Evolutionary conservation across 2,329 filamentous ascomycete genomes (phyloP).

Genomic region (Sarocladium oryzae): DNA sequence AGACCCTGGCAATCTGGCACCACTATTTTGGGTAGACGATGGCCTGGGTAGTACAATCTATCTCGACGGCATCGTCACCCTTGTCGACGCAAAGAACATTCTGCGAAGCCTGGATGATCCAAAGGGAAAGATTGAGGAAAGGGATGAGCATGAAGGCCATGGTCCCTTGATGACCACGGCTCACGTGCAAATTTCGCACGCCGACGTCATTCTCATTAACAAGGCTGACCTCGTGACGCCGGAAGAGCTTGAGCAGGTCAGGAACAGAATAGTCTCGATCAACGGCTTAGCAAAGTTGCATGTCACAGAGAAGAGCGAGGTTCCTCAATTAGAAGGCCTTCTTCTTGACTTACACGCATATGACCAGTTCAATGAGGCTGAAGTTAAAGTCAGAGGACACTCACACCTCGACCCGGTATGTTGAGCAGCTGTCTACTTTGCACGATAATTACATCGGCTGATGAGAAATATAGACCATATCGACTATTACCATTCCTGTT

Average conservation of each 20-base stretch:
- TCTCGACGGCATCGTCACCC: conserved; percentile 90
- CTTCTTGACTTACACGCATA: conserved; percentile 90
- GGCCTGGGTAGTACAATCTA: conserved; percentile 93
- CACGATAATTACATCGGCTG: no score
- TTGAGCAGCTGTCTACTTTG: no score
- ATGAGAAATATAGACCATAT: conserved; percentile 66
- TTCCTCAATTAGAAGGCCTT: conserved; percentile 78
- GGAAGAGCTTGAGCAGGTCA: conserved; percentile 62
- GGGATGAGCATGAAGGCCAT: conserved; percentile 44
- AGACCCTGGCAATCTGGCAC: conserved; percentile 91
- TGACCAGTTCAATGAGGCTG: conserved; percentile 68
- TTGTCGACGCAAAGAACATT: conserved; percentile 94
- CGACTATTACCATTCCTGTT: conserved; percentile 68
- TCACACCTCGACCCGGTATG: conserved; percentile 83
- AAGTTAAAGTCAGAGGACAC: conserved; percentile 70
- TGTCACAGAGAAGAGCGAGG: conserved; percentile 70
- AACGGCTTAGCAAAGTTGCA: conserved; percentile 84
- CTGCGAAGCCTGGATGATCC: conserved; percentile 73
- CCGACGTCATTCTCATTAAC: conserved; percentile 91
- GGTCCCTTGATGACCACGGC: conserved; percentile 80
- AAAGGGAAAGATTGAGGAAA: conserved; percentile 43
- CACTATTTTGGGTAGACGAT: conserved; percentile 96
- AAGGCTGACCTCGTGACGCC: conserved; percentile 78
- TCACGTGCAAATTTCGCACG: conserved; percentile 93
- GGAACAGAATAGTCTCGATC: conserved; percentile 69